phyloP scores from a whole-genome alignment of 345 rosid species.

The Geranium rotundifolium region DNA sequence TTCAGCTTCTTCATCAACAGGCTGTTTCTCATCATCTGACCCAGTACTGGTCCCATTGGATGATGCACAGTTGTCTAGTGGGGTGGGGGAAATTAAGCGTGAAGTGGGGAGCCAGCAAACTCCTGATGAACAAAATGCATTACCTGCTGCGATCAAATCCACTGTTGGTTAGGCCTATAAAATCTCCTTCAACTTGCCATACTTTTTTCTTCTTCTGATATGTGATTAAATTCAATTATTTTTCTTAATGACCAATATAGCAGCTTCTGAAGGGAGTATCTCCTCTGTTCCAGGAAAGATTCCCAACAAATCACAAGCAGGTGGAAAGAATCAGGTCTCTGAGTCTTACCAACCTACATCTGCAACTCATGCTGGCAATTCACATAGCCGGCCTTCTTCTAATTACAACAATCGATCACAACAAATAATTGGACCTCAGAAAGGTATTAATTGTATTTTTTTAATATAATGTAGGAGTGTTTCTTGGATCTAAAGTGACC shows the following conservation, averaged over 20 bases:
- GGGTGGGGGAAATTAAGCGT: conserved; percentile 37
- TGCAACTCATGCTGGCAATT: conserved; percentile 40
- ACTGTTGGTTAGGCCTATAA: conserved; percentile 24
- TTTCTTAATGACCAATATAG: conserved; percentile 11
- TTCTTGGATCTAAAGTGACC: background rate
- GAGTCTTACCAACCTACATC: conserved; percentile 45
- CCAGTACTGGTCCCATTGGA: conserved; percentile 42
- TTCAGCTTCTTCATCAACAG: conserved; percentile 36
- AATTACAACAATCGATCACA: conserved; percentile 61
- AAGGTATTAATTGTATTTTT: conserved; percentile 28
- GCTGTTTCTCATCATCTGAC: conserved; percentile 47
- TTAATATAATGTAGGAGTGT: background rate
- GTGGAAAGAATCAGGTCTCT: conserved; percentile 32
- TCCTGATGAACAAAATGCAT: conserved; percentile 29
- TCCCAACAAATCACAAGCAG: conserved; percentile 41
- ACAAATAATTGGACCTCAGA: conserved; percentile 47
- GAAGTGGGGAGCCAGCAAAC: conserved; percentile 33
- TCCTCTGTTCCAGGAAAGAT: conserved; percentile 35
- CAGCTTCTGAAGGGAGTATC: conserved; percentile 32
- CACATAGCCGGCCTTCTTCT: conserved; percentile 62
- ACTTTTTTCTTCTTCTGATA: too few relatives aligned
- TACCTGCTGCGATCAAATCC: conserved; percentile 30
- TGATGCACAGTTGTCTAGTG: conserved; percentile 27
- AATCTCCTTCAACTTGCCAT: background rate
- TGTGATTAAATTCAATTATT: background rate